Percentiles rank a stretch among this genome's conserved stretches.
These are phyloP conservation scores for Oldenlandia corymbosa DNA, from an alignment of 257 asterid genomes.

Conservation along the genomic window DNA sequence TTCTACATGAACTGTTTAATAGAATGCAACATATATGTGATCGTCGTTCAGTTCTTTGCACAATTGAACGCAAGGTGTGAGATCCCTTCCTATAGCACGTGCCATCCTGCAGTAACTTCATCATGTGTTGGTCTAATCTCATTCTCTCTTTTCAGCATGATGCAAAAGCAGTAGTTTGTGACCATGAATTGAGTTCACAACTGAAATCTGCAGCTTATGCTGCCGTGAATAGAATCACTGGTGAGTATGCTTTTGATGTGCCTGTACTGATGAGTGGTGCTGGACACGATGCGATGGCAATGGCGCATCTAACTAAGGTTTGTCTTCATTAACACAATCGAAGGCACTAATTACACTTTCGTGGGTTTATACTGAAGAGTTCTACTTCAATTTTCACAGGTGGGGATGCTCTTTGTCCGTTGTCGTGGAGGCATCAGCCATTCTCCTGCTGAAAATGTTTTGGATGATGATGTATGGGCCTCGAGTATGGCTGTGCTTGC, in stretches of 20 bases:
- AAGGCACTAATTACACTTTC: background rate
- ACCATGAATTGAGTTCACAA: constrained; percentile 57
- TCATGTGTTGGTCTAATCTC: constrained; percentile 14
- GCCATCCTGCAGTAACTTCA: constrained; percentile 7
- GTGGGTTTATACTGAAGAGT: constrained; percentile 6
- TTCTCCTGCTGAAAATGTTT: constrained; percentile 88
- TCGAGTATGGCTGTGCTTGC: constrained; percentile 72
- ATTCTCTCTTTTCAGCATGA: constrained; percentile 57
- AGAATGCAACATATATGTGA: constrained; percentile 69
- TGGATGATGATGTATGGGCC: constrained; percentile 82
- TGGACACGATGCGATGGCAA: constrained; percentile 99
- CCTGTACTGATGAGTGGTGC: constrained; percentile 96
- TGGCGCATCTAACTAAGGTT: constrained; percentile 89
- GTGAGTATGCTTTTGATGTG: constrained; percentile 48
- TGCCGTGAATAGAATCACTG: constrained; percentile 51
- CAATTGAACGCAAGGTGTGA: constrained; percentile 75
- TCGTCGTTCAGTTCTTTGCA: constrained; percentile 68
- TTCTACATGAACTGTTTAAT: constrained; percentile 65
- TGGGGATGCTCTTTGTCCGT: constrained; percentile 86
- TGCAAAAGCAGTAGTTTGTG: constrained; percentile 77
- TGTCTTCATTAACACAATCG: background rate
- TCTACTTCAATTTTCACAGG: constrained; percentile 33
- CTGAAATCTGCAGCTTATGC: constrained; percentile 62
- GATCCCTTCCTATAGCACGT: constrained; percentile 5
- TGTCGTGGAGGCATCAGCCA: constrained; percentile 97